phyloP scores from a whole-genome alignment of 2,329 filamentous ascomycete genomes.

The Claviceps maximensis region DNA sequence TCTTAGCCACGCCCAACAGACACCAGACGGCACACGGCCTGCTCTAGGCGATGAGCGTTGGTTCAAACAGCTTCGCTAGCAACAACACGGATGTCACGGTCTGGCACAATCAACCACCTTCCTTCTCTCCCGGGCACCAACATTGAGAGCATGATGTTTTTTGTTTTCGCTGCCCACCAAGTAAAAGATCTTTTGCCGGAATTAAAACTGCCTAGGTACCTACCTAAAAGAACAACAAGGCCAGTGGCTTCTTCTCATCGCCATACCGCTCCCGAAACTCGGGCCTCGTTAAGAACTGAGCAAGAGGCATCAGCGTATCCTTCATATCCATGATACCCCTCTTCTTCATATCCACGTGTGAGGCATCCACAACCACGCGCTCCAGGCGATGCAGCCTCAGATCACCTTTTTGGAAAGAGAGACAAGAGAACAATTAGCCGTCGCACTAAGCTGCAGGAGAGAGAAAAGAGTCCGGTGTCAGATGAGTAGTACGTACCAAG shows the following conservation, averaged over 20 bases:
- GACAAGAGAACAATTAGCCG: conserved; percentile 1
- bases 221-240: conserved; percentile 50
- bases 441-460: background rate
- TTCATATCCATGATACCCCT: conserved; percentile 89
- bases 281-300: conserved; percentile 56
- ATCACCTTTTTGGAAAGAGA: conserved; percentile 31
- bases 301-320: conserved; percentile 72
- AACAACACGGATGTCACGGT: background rate
- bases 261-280: conserved; percentile 61
- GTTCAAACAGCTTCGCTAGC: background rate
- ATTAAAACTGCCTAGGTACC: background rate
- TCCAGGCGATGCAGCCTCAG: conserved; percentile 59
- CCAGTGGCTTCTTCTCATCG: conserved; percentile 42
- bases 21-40: too few species aligned
- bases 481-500: conserved; percentile 48
- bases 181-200: background rate
- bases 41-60: background rate
- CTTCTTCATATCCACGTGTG: conserved; percentile 90
- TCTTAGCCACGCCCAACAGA: background rate
- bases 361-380: conserved; percentile 78
- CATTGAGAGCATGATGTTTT: too few species aligned
- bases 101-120: background rate
- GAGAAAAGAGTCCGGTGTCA: background rate
- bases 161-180: background rate
- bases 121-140: too few species aligned